Evolutionary conservation across 495 filamentous ascomycete genomes (phyloP), one percentile per base, ranked within the genome.

Genomic region (Hamigera avellanea): DNA sequence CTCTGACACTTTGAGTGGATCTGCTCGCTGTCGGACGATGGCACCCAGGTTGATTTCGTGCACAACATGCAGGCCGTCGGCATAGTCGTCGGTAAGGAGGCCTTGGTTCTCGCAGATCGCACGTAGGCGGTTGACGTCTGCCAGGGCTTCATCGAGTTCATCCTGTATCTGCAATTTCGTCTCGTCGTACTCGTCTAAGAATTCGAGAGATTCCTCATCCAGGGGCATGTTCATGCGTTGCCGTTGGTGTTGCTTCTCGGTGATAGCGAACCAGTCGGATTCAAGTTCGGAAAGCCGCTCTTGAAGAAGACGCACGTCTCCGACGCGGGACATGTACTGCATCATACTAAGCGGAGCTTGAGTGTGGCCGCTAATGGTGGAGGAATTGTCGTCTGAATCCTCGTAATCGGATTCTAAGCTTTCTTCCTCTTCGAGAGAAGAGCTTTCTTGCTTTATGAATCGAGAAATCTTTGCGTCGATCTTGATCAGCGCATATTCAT

Each of bases 221-320:
- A 60, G 39, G 2, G 48, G 19, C 5, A 52, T 21, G 8, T 41
- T 37, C n/a, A 49, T 33, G 0, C 37, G 23, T 6, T 34, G 14
- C 3, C 39, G 40, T 6, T 45, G 34, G 0, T 44, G 26, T 10
- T 43, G 41, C 32, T 50, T 47, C 5, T 58, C 49, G 12, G 40
- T 26, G 5, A 49, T 39, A 2, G 36, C 31, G 3, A 44, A 32
- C 27, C 46, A 50, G 33, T 59, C 44, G 2, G 34, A 32, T 13
- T 52, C 42, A 6, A 64, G 32, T 0, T 57, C 51, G 0, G 34
- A 32, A 8, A 62, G 44, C 5, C 41, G 42, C 32, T 61, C 58
- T 14, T 42, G 37, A 23, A 51, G 40, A 12, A 62, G 35, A 1
- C 43, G 45, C 1, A 47, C 43, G 13, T 64, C 51, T 8, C 48